Evolutionary conservation across 2,329 filamentous ascomycete genomes (phyloP), one percentile per base, ranked within the genome.

Genomic region (Mycocentrospora acerina): DNA sequence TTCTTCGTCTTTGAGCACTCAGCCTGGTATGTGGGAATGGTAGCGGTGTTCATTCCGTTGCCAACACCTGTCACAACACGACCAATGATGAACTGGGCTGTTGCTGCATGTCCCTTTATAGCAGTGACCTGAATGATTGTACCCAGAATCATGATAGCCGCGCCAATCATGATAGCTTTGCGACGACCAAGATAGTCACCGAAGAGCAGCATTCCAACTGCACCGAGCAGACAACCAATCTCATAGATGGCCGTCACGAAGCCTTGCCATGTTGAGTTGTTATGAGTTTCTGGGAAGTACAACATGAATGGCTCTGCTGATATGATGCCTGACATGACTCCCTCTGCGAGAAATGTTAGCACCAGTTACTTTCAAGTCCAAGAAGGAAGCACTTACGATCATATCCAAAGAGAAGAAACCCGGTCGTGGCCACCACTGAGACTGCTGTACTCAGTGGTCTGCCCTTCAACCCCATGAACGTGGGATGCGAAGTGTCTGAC

Each of bases 21-120:
- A 6, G 74, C 73, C 61, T 77, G 75, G 50, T 77, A 79, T 5
- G 73, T 76, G 3, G 75, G 76, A 22, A 78, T 77, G 0, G 75
- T 78, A 0, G 71, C 72, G 3, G 75, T 78, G 59, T 79, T 79
- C 64, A 79, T 77, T 14, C 76, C 76, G 43, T 78, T 79, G 5
- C 76, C 76, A 14, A 79, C 58, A 36, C 76, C 76, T 7, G 76
- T 78, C 33, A 79, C 68, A 4, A 71, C 68, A 32, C 76, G 70
- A 8, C 76, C 76, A 36, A 78, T 58, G 44, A 78, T 76, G 59
- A 78, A 75, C 46, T 79, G 76, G 3, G 73, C 70, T 2, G 69
- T 69, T 1, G 62, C 58, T 16, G 59, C 51, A 25, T 59, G 29
- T 17, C 63, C 62, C 17, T 60, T 56, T 25, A 69, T 48, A 2